phyloP scores from a whole-genome alignment of 1,284 basidiomycete species.

The Ustilago hordei region DNA sequence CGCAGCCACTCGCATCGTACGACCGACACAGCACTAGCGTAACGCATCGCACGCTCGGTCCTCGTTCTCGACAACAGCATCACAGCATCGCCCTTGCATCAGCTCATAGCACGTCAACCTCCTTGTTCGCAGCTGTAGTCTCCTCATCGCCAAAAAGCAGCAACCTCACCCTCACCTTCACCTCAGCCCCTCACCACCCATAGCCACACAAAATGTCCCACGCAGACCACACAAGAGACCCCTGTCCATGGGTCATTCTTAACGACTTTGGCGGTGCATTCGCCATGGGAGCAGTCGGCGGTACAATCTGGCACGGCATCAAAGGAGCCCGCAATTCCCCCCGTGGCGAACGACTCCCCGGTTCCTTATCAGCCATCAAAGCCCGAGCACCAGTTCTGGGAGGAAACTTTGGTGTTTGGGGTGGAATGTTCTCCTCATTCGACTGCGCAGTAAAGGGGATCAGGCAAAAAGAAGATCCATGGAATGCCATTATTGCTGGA shows the following conservation, averaged over 20 bases:
- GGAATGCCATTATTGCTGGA: slow-evolving; percentile 98
- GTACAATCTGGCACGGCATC: slow-evolving; percentile 98
- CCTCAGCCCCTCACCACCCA: not conserved
- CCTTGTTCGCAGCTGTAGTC: not conserved
- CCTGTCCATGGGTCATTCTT: slow-evolving; percentile 93
- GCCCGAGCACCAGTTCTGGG: slow-evolving; percentile 97
- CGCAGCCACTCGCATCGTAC: not conserved
- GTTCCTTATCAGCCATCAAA: slow-evolving; percentile 96
- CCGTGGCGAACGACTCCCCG: slow-evolving; percentile 90
- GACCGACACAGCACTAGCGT: not conserved
- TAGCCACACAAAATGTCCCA: slow-evolving; percentile 33
- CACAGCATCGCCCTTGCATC: too few species aligned
- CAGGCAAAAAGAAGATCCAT: slow-evolving; percentile 97
- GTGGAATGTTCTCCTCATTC: slow-evolving; percentile 81
- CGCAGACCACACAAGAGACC: slow-evolving; percentile 65
- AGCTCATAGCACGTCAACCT: too few species aligned
- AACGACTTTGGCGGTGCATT: slow-evolving; percentile 95
- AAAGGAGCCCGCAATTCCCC: slow-evolving; percentile 98
- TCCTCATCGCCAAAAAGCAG: not conserved
- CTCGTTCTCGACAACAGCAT: too few species aligned
- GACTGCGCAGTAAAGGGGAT: slow-evolving; percentile 97
- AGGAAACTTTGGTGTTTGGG: slow-evolving; percentile 98
- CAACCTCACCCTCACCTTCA: not conserved
- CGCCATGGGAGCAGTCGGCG: slow-evolving; percentile 93
- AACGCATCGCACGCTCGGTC: not conserved